These are phyloP conservation scores for Eucalyptus sp. DNA, from an alignment of 345 rosid species.

Conservation along the genomic window DNA sequence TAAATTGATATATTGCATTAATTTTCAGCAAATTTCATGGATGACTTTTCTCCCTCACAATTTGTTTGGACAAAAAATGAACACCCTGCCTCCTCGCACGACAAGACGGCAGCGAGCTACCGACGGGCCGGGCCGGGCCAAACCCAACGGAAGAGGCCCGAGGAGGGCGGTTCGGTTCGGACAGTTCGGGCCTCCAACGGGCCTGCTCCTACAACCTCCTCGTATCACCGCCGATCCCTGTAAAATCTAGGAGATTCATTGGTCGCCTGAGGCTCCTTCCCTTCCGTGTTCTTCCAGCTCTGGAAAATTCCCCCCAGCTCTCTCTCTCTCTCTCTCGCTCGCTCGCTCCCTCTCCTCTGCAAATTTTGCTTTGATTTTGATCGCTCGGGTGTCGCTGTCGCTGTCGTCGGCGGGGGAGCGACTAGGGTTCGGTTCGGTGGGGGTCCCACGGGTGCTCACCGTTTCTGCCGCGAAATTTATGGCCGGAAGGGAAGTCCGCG, in stretches of 20 bases:
- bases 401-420: background rate
- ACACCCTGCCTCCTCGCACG: background rate
- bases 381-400: background rate
- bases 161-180: background rate
- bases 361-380: background rate
- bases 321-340: background rate
- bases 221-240: background rate
- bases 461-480: slow-evolving; percentile 2
- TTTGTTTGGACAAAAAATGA: background rate
- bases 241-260: background rate
- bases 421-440: background rate
- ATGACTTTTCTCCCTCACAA: background rate
- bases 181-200: background rate
- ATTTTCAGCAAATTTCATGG: background rate
- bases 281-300: background rate
- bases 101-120: background rate
- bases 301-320: background rate
- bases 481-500: slow-evolving; percentile 97
- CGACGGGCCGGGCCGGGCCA: background rate
- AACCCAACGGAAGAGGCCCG: background rate
- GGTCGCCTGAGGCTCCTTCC: background rate
- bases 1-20: background rate
- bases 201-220: background rate
- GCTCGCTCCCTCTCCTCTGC: background rate
- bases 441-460: background rate